These are phyloP conservation scores for Creolimax fragrantissima DNA, from an alignment of 78 protist species.

Conservation along the genomic window DNA sequence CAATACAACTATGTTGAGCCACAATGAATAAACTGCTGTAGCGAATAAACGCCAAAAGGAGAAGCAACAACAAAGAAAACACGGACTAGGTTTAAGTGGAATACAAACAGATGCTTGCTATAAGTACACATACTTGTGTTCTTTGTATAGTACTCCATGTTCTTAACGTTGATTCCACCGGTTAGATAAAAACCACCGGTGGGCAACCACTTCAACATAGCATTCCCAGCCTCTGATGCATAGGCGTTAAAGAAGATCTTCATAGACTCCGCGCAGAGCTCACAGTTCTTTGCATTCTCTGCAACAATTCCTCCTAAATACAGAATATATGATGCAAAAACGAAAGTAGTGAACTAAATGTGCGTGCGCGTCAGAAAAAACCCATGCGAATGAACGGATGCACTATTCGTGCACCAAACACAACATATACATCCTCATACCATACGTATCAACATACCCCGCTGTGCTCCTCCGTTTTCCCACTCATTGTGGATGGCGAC, in stretches of 20 bases:
- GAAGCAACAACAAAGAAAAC: too few species aligned
- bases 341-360: background rate
- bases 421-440: too few species aligned
- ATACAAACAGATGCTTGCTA: too few species aligned
- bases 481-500: background rate
- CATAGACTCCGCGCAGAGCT: conserved; percentile 6
- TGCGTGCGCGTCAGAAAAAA: background rate
- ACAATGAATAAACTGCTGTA: too few species aligned
- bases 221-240: conserved; percentile 18
- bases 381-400: too few species aligned
- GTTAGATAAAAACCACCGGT: conserved; percentile 33
- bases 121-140: background rate
- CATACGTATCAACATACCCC: background rate
- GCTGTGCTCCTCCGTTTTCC: background rate
- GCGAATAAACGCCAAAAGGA: too few species aligned
- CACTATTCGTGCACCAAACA: too few species aligned
- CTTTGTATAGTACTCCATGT: background rate
- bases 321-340: background rate
- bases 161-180: conserved; percentile 33
- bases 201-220: conserved; percentile 35
- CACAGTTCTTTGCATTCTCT: background rate
- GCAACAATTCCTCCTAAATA: conserved; percentile 15
- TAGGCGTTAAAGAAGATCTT: background rate
- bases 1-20: too few species aligned
- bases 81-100: too few species aligned